Evolutionary conservation across 139 green algal genomes (phyloP).

Genomic region (Diplosphaera chodatii): DNA sequence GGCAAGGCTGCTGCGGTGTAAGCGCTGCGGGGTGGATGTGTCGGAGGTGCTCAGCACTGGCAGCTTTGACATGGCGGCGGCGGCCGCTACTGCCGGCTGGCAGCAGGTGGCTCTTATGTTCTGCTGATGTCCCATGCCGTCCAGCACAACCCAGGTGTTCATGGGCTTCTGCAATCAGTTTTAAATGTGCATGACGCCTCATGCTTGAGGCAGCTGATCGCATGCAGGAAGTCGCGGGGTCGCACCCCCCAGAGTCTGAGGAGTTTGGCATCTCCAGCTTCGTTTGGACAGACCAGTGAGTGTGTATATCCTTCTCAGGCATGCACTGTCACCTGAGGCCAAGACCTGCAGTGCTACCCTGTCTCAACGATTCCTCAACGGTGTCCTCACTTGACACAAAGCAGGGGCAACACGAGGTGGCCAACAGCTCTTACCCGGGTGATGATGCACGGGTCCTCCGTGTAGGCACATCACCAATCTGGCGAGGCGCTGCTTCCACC

Average conservation of each 20-base stretch:
- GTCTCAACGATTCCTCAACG: too few species aligned
- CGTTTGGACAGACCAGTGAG: slow-evolving; percentile 48
- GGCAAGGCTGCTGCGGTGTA: not conserved
- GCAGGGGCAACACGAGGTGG: too few species aligned
- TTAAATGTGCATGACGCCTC: too few species aligned
- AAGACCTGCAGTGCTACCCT: too few species aligned
- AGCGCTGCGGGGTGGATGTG: slow-evolving; percentile 14
- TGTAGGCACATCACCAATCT: not conserved
- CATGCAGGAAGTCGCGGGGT: slow-evolving; percentile 8
- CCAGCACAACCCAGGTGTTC: too few species aligned
- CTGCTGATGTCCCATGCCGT: slow-evolving; percentile 1
- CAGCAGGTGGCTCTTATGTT: slow-evolving; percentile 24
- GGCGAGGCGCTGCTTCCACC: slow-evolving; percentile 66
- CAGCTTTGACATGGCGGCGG: slow-evolving; percentile 57
- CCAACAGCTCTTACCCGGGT: too few species aligned
- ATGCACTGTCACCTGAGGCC: too few species aligned
- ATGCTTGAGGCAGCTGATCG: too few species aligned
- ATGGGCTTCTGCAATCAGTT: too few species aligned
- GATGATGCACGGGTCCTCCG: too few species aligned
- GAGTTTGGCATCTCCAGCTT: slow-evolving; percentile 68
- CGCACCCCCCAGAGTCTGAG: slow-evolving; percentile 37
- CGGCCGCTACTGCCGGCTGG: slow-evolving; percentile 54
- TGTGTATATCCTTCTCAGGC: too few species aligned
- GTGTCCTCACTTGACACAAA: too few species aligned
- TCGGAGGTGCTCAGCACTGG: slow-evolving; percentile 41